phyloP scores from a whole-genome alignment of 176 grass and related monocot genomes.

The Eleusine coracana region DNA sequence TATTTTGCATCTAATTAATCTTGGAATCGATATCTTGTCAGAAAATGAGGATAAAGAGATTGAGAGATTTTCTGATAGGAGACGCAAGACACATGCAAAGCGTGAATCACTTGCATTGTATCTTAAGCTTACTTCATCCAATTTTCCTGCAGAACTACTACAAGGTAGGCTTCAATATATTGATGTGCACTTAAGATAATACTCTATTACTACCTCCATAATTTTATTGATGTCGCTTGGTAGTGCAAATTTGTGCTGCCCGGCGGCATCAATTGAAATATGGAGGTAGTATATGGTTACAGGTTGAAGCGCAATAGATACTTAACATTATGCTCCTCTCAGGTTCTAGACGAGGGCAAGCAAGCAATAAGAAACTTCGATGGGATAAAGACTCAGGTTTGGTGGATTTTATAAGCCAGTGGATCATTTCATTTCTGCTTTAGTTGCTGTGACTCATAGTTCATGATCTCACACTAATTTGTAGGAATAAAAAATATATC shows the following conservation, averaged over 20 bases:
- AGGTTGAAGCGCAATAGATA: neutral
- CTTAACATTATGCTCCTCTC: constrained; percentile 26
- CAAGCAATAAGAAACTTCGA: constrained; percentile 60
- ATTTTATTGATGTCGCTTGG: too few relatives aligned
- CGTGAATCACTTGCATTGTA: constrained; percentile 62
- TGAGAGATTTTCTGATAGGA: constrained; percentile 63
- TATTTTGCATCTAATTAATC: neutral
- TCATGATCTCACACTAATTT: neutral
- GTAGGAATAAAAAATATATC: neutral
- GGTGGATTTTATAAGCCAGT: neutral
- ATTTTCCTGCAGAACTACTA: constrained; percentile 68
- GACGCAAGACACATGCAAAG: constrained; percentile 39
- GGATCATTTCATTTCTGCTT: neutral
- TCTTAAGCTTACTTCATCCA: constrained; percentile 51
- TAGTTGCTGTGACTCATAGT: neutral
- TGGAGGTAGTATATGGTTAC: constrained; percentile 8
- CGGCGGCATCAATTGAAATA: too few relatives aligned
- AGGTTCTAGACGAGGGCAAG: constrained; percentile 46
- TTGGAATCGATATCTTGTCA: constrained; percentile 25
- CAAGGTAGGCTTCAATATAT: constrained; percentile 52
- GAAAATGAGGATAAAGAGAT: constrained; percentile 58
- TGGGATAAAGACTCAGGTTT: constrained; percentile 72
- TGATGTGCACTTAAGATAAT: neutral
- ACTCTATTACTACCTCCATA: neutral
- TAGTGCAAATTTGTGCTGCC: too few relatives aligned